A percentile compares a stretch with the other conserved stretches of the same genome.
phyloP scores from a whole-genome alignment of 1,139 yeast genomes.

The Saccharomyces hybrid region DNA sequence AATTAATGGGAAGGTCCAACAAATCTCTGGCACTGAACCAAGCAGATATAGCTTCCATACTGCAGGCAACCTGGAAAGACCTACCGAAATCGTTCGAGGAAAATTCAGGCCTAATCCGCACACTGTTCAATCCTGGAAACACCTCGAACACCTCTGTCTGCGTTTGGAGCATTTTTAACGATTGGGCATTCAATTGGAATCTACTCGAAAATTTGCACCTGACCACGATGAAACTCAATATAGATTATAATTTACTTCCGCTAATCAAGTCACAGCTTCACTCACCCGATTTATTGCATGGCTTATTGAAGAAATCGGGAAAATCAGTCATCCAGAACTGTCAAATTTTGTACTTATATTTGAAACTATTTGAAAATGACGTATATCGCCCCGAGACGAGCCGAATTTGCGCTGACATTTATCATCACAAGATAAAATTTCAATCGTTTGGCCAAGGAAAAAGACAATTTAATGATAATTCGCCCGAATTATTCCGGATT shows the following conservation, averaged over 20 bases:
- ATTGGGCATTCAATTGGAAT: neutral
- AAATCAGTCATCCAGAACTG: neutral
- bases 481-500: neutral
- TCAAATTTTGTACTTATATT: neutral
- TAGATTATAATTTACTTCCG: neutral
- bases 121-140: neutral
- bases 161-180: neutral
- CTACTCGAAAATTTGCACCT: neutral
- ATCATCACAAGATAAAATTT: neutral
- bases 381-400: neutral
- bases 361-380: neutral
- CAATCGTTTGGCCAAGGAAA: neutral
- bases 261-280: neutral
- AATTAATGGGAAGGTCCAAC: constrained; percentile 59
- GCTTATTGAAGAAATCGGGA: neutral
- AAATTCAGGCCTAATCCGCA: neutral
- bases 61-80: neutral
- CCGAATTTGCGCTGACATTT: neutral
- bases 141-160: neutral
- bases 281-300: neutral
- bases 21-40: neutral
- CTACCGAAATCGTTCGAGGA: neutral
- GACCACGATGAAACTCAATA: neutral
- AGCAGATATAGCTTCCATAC: neutral
- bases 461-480: neutral